Evolutionary conservation across 768 basidiomycete species (phyloP).

Genomic region (Podaxis pistillaris): DNA sequence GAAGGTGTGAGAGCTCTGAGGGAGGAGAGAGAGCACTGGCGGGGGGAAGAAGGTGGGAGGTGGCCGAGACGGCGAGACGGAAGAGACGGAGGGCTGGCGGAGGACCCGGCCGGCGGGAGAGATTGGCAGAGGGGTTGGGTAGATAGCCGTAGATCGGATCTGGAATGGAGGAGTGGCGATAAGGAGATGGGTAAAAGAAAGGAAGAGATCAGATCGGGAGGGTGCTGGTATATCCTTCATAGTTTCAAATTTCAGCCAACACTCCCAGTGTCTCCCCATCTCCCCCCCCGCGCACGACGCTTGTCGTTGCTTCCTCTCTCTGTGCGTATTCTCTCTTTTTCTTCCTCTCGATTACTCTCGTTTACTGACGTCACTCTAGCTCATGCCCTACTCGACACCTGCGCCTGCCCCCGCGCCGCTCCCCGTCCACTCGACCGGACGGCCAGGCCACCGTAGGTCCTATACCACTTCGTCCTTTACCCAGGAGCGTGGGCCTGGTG

Average conservation of each 20-base stretch:
- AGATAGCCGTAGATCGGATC: conserved; percentile 9
- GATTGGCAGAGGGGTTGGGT: background rate
- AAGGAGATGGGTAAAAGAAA: conserved; percentile 4
- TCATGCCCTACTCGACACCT: conserved; percentile 32
- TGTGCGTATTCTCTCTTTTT: background rate
- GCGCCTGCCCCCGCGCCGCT: conserved; percentile 20
- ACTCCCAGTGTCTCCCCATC: background rate
- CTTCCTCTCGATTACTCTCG: background rate
- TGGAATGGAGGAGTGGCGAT: conserved; percentile 12
- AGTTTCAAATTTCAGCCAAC: conserved; percentile 4
- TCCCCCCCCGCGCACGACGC: conserved; percentile 7
- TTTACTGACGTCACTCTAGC: background rate
- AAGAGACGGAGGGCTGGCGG: conserved; percentile 1
- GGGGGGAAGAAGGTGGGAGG: too few relatives aligned
- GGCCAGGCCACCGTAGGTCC: conserved; percentile 35
- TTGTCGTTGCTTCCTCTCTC: background rate
- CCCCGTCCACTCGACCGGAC: conserved; percentile 27
- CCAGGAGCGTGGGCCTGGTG: conserved; percentile 32
- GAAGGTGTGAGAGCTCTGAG: too few relatives aligned
- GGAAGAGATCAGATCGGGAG: conserved; percentile 12
- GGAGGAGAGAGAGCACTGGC: too few relatives aligned
- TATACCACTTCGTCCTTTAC: conserved; percentile 20
- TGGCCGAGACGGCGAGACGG: background rate
- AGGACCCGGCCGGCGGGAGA: background rate
- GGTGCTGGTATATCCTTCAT: background rate